phyloP scores from a whole-genome alignment of 768 basidiomycete species.

The Psilocybe cyanescens region DNA sequence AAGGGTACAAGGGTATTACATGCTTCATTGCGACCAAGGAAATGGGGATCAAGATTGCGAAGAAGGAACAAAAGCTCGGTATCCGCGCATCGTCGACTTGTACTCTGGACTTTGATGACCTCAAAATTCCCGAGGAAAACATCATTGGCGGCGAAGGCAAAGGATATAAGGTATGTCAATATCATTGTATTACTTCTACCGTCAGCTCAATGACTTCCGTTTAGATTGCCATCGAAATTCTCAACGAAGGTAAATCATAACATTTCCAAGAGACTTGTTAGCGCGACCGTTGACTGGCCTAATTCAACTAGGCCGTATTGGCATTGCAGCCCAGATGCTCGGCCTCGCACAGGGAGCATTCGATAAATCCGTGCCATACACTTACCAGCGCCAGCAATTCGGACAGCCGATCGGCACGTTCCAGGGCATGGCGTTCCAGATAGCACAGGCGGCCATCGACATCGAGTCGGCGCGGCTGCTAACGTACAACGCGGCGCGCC shows the following conservation, averaged over 20 bases:
- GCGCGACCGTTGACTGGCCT: no score
- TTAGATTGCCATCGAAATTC: constrained; percentile 91
- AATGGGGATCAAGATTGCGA: constrained; percentile 96
- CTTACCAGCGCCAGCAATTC: constrained; percentile 93
- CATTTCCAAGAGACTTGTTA: no score
- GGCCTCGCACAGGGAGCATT: constrained; percentile 98
- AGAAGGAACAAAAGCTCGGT: constrained; percentile 98
- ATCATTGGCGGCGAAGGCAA: constrained; percentile 90
- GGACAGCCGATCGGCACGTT: constrained; percentile 92
- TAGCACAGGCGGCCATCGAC: constrained; percentile 87
- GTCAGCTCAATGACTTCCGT: neutral
- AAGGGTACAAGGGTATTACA: constrained; percentile 99
- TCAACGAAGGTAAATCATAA: constrained; percentile 76
- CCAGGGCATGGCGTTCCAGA: constrained; percentile 96
- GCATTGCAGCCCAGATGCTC: constrained; percentile 98
- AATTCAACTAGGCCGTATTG: constrained; percentile 64
- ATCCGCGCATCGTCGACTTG: constrained; percentile 97
- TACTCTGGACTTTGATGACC: constrained; percentile 91
- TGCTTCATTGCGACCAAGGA: constrained; percentile 97
- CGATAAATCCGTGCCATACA: constrained; percentile 93
- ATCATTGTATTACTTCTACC: neutral
- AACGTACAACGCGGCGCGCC: constrained; percentile 95
- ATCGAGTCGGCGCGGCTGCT: constrained; percentile 89
- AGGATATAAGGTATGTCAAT: constrained; percentile 75
- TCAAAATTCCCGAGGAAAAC: constrained; percentile 83